Evolutionary conservation across 192 early-diverging fungal genomes (phyloP).

Genomic region (Coemansia erecta): DNA sequence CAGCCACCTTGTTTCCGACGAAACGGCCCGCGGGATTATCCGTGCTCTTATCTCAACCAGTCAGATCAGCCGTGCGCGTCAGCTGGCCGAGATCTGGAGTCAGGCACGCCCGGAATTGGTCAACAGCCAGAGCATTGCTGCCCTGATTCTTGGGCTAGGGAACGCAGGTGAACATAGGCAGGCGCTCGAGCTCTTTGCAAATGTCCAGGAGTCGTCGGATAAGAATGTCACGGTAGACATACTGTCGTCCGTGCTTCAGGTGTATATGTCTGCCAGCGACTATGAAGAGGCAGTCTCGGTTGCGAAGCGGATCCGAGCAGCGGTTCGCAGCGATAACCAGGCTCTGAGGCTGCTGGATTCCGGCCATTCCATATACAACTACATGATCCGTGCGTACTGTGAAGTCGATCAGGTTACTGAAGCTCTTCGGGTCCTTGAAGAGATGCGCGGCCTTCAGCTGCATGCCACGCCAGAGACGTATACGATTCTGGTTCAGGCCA

Average conservation of each 20-base stretch:
- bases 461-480: slow-evolving; percentile 42
- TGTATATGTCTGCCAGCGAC: slow-evolving; percentile 44
- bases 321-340: slow-evolving; percentile 13
- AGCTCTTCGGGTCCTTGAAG: slow-evolving; percentile 43
- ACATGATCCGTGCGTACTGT: slow-evolving; percentile 40
- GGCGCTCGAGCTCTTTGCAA: slow-evolving; percentile 38
- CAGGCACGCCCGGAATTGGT: slow-evolving; percentile 20
- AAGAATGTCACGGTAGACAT: slow-evolving; percentile 24
- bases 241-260: slow-evolving; percentile 34
- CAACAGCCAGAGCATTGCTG: slow-evolving; percentile 18
- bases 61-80: slow-evolving; percentile 30
- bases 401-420: slow-evolving; percentile 28
- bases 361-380: slow-evolving; percentile 25
- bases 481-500: slow-evolving; percentile 23
- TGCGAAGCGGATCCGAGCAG: slow-evolving; percentile 39
- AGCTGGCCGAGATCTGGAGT: slow-evolving; percentile 32
- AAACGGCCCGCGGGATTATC: slow-evolving; percentile 22
- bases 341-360: neutral
- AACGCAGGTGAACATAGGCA: slow-evolving; percentile 12
- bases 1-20: slow-evolving; percentile 16
- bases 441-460: slow-evolving; percentile 41
- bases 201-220: slow-evolving; percentile 21
- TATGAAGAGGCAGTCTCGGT: slow-evolving; percentile 47
- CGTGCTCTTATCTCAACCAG: slow-evolving; percentile 19
- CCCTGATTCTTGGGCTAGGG: slow-evolving; percentile 21